Base-by-base conservation (phyloP, 192 early-diverging fungal species). In the Helicostylum pulchrum region DNA sequence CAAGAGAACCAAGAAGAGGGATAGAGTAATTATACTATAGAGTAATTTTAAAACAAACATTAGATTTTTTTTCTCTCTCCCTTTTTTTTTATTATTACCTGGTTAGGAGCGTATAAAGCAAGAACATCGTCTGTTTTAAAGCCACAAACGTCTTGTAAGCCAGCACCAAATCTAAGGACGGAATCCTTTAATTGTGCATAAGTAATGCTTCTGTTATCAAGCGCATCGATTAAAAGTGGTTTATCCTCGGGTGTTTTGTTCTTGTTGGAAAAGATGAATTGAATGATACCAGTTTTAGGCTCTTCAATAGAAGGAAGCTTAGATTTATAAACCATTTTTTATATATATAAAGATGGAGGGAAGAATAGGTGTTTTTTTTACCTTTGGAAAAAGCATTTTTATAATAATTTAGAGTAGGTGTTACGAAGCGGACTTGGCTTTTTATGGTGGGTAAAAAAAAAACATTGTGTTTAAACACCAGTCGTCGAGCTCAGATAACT, bases 161-260 rank as follows among this genome's bases (percentile, higher is more conserved):
- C 62, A 36, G 68, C 68, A 20, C 65, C 69, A 66, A 76, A 70
- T 20, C 56, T 19, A 1, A 65, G 32, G 19, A 62, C 42, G 1
- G 36, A 3, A 15, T 60, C 47, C n/a, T 66, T 54, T 5, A 71
- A 34, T 26, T 82, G 70, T 10, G 76, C 78, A 61, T 63, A 80
- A 9, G 74, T 75, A 44, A 78, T 72, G 21, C 44, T 56, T 3
- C 67, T 48, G 34, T 71, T 59, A 9, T 59, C 32, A 19, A 39
- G 11, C 12, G 66, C 83, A 66, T 84, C 80, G 53, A 78, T 68
- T 26, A 80, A 74, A 44, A 82, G 53, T 12, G 54, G 66, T 30
- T 78, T 63, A 2, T 71, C 57, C 14, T 80, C 80, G 14, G 56
- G 21, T 19, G 71, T 73, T 11, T 56, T 44, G 50, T 80, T 73